Conservation (phyloP, 2,329 filamentous ascomycete species). For the Penicillium sp. region DNA sequence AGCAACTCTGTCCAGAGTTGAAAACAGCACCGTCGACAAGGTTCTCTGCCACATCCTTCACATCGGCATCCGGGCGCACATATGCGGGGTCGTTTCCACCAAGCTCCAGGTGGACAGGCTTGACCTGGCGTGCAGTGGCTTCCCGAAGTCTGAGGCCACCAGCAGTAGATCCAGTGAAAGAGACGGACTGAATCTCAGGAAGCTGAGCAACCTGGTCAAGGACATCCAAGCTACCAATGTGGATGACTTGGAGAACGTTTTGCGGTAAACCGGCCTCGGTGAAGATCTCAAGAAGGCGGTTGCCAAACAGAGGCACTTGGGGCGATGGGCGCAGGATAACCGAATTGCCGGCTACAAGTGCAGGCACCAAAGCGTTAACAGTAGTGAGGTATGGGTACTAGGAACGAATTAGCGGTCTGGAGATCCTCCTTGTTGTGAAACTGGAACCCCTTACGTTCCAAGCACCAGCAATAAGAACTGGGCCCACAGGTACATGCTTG, state of each 20-base stretch:
- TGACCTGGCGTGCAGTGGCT: conserved; percentile 76
- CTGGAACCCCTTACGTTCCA: conserved; percentile 76
- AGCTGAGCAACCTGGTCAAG: conserved; percentile 2
- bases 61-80: conserved; percentile 69
- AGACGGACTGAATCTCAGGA: conserved; percentile 67
- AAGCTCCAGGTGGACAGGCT: conserved; percentile 82
- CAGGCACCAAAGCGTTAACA: conserved; percentile 83
- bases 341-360: conserved; percentile 84
- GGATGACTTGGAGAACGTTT: conserved; percentile 84
- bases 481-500: conserved; percentile 80
- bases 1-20: conserved; percentile 95
- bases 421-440: background rate
- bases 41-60: conserved; percentile 76
- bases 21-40: conserved; percentile 90
- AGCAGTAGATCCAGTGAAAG: conserved; percentile 87
- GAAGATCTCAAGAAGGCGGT: conserved; percentile 76
- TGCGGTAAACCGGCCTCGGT: conserved; percentile 73
- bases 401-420: background rate
- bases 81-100: conserved; percentile 93
- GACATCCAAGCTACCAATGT: conserved; percentile 65
- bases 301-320: conserved; percentile 84
- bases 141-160: conserved; percentile 80
- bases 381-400: conserved; percentile 92
- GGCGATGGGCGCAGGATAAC: conserved; percentile 91
- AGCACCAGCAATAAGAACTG: conserved; percentile 81